phyloP scores from a whole-genome alignment of 225 moss, liverwort and hornwort genomes.

The Pseudoscleropodium purum region DNA sequence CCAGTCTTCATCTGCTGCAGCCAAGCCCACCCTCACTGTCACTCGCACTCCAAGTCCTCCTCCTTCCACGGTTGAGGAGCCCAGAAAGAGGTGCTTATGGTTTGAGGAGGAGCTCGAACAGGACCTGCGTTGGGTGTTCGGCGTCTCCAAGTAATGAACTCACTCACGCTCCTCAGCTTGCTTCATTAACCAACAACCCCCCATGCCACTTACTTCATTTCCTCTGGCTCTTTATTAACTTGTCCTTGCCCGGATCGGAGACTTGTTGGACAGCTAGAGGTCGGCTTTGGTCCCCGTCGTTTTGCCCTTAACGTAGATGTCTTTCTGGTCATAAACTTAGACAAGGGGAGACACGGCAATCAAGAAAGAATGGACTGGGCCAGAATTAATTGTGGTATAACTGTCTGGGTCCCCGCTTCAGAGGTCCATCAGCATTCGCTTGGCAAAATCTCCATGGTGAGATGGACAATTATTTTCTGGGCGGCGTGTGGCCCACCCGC shows the following conservation, averaged over 20 bases:
- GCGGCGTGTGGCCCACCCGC: background rate
- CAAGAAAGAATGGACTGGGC: background rate
- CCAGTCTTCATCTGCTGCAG: background rate
- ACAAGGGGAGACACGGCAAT: background rate
- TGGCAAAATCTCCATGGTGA: background rate
- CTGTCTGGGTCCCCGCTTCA: too few species aligned
- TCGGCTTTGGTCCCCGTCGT: background rate
- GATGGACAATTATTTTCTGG: background rate
- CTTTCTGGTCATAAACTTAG: background rate
- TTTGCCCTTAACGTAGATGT: background rate
- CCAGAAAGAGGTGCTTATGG: constrained; percentile 48
- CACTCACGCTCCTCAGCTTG: background rate
- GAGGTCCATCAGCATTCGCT: background rate
- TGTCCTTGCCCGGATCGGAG: background rate
- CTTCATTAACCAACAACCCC: background rate
- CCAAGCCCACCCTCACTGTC: background rate
- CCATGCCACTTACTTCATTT: background rate
- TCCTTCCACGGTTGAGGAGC: background rate
- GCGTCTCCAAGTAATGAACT: constrained; percentile 63
- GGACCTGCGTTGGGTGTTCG: constrained; percentile 89
- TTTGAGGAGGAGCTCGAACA: constrained; percentile 95
- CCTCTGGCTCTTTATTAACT: background rate
- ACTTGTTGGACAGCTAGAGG: background rate
- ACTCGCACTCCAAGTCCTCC: background rate
- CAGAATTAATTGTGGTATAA: background rate